Evolutionary conservation across 2,329 filamentous ascomycete species (phyloP), one percentile per base, ranked within the genome.

Genomic region (Pseudogymnoascus sp.): DNA sequence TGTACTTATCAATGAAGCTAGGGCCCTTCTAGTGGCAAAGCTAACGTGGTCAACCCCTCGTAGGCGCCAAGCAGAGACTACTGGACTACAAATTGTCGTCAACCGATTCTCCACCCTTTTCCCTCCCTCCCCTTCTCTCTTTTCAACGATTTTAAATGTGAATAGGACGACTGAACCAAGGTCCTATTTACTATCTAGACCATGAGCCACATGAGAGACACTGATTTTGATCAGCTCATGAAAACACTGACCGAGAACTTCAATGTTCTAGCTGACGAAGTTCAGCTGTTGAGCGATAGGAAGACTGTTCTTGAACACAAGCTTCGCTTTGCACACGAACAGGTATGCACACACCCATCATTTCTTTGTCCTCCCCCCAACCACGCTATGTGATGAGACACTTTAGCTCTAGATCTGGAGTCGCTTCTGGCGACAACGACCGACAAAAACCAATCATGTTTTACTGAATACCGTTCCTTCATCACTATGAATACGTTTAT

Each of bases 331-430:
- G 85, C 85, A 33, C 84, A 87, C 68, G 84, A 87, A 73, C 84
- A 87, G 80, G 85, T 88, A 80, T 74, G 82, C 71, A 65, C 67
- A 65, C n/a, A 42, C 56, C 35, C 53, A 61, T 65, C 38, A 56
- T 63, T 63, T 62, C 64, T 42, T 65, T 62, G 15, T 33, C 61
- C 42, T 56, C 10, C 62, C 56, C 33, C 40, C 29, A 42, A 21
- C 17, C 19, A 6, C 31, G 44, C 56, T 62, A 59, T 46, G 77
- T 80, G 79, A 82, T 75, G 80, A 82, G 74, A 78, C 75, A 77
- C 72, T 71, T 74, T 90, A 91, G 88, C 88, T 91, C 88, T 91
- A 91, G 88, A 91, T 89, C 88, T 88, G 81, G 82, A 90, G 86
- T 81, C 83, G 78, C 81, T 73, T 71, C 63, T 67, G 75, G 80